Evolutionary conservation across 345 rosid genomes (phyloP), one percentile per base, ranked within the genome.

Genomic region (Camelina neglecta): DNA sequence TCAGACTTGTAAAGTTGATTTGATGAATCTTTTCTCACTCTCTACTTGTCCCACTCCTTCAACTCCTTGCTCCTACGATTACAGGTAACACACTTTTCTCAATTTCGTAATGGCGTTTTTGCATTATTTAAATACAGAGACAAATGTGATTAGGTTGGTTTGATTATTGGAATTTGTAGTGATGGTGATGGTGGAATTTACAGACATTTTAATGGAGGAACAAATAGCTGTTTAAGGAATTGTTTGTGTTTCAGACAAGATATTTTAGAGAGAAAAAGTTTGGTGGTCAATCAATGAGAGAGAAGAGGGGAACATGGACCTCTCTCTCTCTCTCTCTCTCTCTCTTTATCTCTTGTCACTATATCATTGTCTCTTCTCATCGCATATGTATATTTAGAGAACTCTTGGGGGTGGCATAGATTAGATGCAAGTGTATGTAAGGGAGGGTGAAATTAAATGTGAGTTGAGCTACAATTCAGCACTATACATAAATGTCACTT

Each of bases 61-160:
- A 0, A 45, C 80, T 39, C 92, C 92, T 2, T 87, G 95, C 62
- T 74, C 89, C 38, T 89, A 83, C 31, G 88, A 87, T 65, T 87
- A 81, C 83, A 85, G 88, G 93, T 87, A 29, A 29, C 31, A 29
- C 31, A 80, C 38, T 53, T 45, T 57, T 41, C n/a, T n/a, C 18
- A 29, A 12, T 29, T 26, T 53, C 8, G 24, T 60, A 11, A 38
- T 59, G 13, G 11, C 33, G 72, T 26, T 26, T 8, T 75, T 39
- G 10, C 57, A 55, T 56, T 55, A 3, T 55, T 55, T 55, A 23
- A 29, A 59, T 20, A 8, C 35, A 42, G 8, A 62, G 24, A 29
- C 26, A 29, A 57, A 35, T 72, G 71, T 51, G 42, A 35, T 62
- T 77, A 55, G 39, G 75, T 77, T 35, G 76, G 77, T 54, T 24